phyloP scores from a whole-genome alignment of 2,329 filamentous ascomycete species.

The Venturia aucupariae region DNA sequence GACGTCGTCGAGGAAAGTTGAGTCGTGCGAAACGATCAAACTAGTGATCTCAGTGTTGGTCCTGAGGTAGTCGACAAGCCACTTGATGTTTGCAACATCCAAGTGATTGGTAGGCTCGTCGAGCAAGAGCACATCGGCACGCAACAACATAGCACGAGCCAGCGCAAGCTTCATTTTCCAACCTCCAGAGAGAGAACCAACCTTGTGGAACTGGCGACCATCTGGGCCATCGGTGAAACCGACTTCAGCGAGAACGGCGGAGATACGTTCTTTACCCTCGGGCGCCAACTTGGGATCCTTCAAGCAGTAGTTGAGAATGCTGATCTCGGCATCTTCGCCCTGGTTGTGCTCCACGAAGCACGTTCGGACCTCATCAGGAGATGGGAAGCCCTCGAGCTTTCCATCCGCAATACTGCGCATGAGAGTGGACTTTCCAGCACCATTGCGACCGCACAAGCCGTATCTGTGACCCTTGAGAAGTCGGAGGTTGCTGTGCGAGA shows the following conservation, averaged over 20 bases:
- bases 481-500: slow-evolving; percentile 91
- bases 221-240: slow-evolving; percentile 87
- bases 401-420: slow-evolving; percentile 95
- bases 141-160: slow-evolving; percentile 91
- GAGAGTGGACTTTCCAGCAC: slow-evolving; percentile 96
- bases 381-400: slow-evolving; percentile 93
- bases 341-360: slow-evolving; percentile 99
- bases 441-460: slow-evolving; percentile 92
- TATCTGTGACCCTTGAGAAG: slow-evolving; percentile 95
- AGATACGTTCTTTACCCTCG: slow-evolving; percentile 72
- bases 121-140: slow-evolving; percentile 88
- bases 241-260: slow-evolving; percentile 76
- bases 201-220: slow-evolving; percentile 78
- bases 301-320: slow-evolving; percentile 83
- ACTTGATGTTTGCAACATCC: slow-evolving; percentile 91
- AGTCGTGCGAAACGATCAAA: slow-evolving; percentile 97
- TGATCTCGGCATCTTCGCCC: slow-evolving; percentile 93
- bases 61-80: slow-evolving; percentile 93
- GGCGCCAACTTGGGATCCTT: slow-evolving; percentile 81
- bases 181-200: slow-evolving; percentile 90
- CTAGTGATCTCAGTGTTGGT: slow-evolving; percentile 93
- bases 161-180: slow-evolving; percentile 99
- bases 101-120: slow-evolving; percentile 99
- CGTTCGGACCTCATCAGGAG: slow-evolving; percentile 83
- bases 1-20: slow-evolving; percentile 89